Evolutionary conservation across 345 rosid species (phyloP), one percentile per base, ranked within the genome.

Genomic region (Arabidopsis suecica): DNA sequence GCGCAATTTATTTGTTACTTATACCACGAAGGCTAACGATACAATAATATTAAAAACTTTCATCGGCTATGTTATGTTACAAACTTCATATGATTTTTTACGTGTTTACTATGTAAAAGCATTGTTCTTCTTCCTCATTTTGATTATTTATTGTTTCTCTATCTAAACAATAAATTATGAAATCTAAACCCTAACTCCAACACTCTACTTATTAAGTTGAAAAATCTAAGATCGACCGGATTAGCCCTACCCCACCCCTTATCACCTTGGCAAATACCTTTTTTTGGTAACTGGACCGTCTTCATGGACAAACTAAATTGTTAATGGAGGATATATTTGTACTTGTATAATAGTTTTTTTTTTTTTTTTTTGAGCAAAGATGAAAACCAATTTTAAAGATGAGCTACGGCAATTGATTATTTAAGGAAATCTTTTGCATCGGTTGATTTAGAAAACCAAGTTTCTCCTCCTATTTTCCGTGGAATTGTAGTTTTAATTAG

Each of bases 251-350:
- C 34, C 9, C 1, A 53, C 34, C 58, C 34, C n/a, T n/a, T n/a
- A n/a, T n/a, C n/a, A n/a, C n/a, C n/a, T n/a, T 58, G 62, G 42
- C 30, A 41, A 64, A 45, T 16, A 49, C 33, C 42, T 65, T 65
- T 65, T 65, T 7, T 34, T 50, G 70, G 33, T 49, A n/a, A 20
- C 49, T 65, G 59, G 11, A 65, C 56, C 69, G 49, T 33, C 33
- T 65, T 47, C 16, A 32, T 65, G 57, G 69, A 44, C 11, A 42
- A 32, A 18, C 9, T 3, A 49, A 33, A 33, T 33, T 49, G 12
- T 65, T 65, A 18, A 34, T 49, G 44, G 18, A 20, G 22, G 22
- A 6, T 32, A 48, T 23, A 49, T 16, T 47, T 32, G n/a, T 65
- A 11, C 48, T 9, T 44, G 25, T 65, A 48, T 28, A 28, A 28